These are phyloP conservation scores for Rhynchosporium graminicola DNA, from an alignment of 2,329 filamentous ascomycete genomes.

Conservation along the genomic window DNA sequence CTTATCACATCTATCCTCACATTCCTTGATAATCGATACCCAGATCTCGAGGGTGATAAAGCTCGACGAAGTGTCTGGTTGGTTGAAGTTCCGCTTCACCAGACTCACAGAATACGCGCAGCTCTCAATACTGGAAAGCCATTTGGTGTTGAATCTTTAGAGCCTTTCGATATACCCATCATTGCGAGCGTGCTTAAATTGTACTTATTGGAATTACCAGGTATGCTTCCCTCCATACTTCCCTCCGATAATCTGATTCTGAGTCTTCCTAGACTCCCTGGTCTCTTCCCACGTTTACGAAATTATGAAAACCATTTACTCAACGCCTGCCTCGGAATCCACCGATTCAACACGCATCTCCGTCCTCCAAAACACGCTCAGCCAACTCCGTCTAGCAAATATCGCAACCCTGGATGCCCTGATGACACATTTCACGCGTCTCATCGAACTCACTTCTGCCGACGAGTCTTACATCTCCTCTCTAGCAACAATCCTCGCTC, in stretches of 20 bases:
- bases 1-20: slow-evolving; percentile 92
- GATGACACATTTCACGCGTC: slow-evolving; percentile 95
- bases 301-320: slow-evolving; percentile 97
- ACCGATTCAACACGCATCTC: slow-evolving; percentile 79
- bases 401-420: slow-evolving; percentile 98
- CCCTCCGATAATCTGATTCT: slow-evolving; percentile 22
- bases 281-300: slow-evolving; percentile 98
- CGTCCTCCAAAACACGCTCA: slow-evolving; percentile 92
- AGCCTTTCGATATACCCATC: slow-evolving; percentile 90
- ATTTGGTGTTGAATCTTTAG: slow-evolving; percentile 73
- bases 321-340: slow-evolving; percentile 73
- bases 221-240: slow-evolving; percentile 52
- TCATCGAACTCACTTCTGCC: slow-evolving; percentile 95
- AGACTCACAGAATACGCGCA: slow-evolving; percentile 81
- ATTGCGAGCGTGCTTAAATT: slow-evolving; percentile 91
- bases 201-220: slow-evolving; percentile 91
- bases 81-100: slow-evolving; percentile 81
- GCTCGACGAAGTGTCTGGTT: slow-evolving; percentile 91
- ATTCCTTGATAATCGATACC: slow-evolving; percentile 95
- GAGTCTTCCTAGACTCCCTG: slow-evolving; percentile 71
- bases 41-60: slow-evolving; percentile 95
- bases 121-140: slow-evolving; percentile 85
- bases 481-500: slow-evolving; percentile 74
- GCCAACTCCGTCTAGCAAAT: slow-evolving; percentile 91
- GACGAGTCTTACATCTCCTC: slow-evolving; percentile 81